Percentiles rank a stretch among this genome's conserved stretches.
These are phyloP conservation scores for Leccinum boreale DNA, from an alignment of 768 basidiomycete species.

Conservation along the genomic window DNA sequence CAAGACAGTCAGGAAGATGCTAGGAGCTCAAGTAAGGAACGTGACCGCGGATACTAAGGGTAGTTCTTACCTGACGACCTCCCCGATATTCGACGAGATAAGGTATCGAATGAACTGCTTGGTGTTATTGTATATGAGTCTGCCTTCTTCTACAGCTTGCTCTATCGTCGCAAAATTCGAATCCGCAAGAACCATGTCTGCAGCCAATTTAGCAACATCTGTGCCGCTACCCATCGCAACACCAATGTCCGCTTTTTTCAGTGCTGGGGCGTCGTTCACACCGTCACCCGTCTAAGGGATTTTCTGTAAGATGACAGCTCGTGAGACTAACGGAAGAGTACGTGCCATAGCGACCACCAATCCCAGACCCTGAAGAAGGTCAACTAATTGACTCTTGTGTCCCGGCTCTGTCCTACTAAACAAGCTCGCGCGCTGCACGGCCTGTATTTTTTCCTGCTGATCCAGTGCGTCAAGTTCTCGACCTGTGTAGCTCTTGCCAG, in stretches of 20 bases:
- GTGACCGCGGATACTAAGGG: not conserved
- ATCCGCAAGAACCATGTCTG: constrained; percentile 97
- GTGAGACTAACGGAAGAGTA: constrained; percentile 6
- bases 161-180: constrained; percentile 99
- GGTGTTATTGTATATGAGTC: constrained; percentile 98
- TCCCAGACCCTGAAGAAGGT: constrained; percentile 86
- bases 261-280: constrained; percentile 95
- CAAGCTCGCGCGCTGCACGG: constrained; percentile 83
- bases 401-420: constrained; percentile 94
- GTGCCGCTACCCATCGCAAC: constrained; percentile 99
- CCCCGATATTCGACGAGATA: constrained; percentile 96
- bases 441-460: constrained; percentile 77
- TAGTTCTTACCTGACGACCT: constrained; percentile 73
- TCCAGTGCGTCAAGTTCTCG: constrained; percentile 82
- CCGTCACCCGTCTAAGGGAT: constrained; percentile 82
- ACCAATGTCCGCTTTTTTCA: constrained; percentile 97
- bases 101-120: constrained; percentile 99
- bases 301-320: constrained; percentile 7
- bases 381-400: constrained; percentile 94
- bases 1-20: constrained; percentile 95
- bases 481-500: constrained; percentile 95
- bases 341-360: constrained; percentile 93
- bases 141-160: constrained; percentile 93
- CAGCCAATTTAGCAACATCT: constrained; percentile 96
- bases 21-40: constrained; percentile 21